phyloP scores from a whole-genome alignment of 23 red algal genomes.

The Agarophyton chilense region DNA sequence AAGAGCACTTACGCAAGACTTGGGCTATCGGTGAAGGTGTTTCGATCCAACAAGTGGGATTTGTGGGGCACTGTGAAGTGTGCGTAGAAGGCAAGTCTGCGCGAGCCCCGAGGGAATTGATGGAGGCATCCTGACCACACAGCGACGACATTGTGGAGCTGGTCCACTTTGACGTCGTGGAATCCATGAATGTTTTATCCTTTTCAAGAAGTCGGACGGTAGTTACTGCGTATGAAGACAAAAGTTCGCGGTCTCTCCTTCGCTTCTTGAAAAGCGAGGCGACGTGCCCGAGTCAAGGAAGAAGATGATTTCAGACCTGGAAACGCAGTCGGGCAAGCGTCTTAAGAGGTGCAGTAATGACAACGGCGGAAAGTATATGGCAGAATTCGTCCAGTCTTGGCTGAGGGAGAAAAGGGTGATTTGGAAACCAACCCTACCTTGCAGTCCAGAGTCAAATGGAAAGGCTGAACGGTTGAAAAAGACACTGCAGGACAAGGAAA shows the following conservation, averaged over 20 bases:
- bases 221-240: background rate
- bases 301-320: background rate
- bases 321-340: background rate
- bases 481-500: conserved; percentile 33
- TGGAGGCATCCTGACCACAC: too few species aligned
- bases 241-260: background rate
- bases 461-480: conserved; percentile 34
- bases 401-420: background rate
- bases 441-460: conserved; percentile 48
- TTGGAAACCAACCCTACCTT: background rate
- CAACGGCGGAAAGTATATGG: background rate
- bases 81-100: too few species aligned
- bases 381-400: too few species aligned
- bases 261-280: background rate
- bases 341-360: background rate
- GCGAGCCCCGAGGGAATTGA: too few species aligned
- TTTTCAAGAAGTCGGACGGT: too few species aligned
- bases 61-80: too few species aligned
- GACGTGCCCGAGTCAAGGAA: background rate
- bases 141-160: too few species aligned
- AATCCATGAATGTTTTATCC: too few species aligned
- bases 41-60: too few species aligned
- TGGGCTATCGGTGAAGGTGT: too few species aligned
- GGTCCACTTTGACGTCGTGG: too few species aligned
- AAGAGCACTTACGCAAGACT: too few species aligned